Conservation (phyloP, 1,284 basidiomycete species). For the Papiliotrema laurentii region DNA sequence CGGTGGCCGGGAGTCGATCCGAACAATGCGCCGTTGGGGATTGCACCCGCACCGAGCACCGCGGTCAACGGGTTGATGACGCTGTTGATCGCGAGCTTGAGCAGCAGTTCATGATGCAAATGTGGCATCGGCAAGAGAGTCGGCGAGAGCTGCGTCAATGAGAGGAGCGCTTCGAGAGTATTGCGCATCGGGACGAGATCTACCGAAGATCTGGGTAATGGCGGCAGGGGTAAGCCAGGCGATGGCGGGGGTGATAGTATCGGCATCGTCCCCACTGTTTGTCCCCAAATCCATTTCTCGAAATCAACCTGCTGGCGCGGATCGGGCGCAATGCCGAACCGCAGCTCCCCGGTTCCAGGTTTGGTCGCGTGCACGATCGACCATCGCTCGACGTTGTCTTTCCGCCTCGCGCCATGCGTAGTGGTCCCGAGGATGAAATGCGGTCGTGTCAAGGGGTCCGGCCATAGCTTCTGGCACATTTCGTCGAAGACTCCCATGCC, state of each 20-base stretch:
- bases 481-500: constrained; percentile 85
- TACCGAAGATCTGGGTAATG: constrained; percentile 10
- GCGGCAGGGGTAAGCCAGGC: constrained; percentile 17
- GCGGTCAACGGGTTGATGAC: constrained; percentile 86
- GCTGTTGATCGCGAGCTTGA: constrained; percentile 80
- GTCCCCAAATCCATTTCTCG: constrained; percentile 30
- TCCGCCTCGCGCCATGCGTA: constrained; percentile 61
- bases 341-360: constrained; percentile 57
- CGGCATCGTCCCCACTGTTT: constrained; percentile 6
- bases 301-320: constrained; percentile 46
- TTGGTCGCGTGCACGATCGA: constrained; percentile 55
- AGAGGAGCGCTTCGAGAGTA: constrained; percentile 64
- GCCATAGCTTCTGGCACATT: constrained; percentile 66
- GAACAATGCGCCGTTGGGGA: constrained; percentile 73
- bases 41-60: constrained; percentile 57
- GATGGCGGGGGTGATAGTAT: constrained; percentile 14
- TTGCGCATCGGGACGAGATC: constrained; percentile 61
- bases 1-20: constrained; percentile 49
- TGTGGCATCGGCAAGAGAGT: constrained; percentile 66
- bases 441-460: constrained; percentile 66
- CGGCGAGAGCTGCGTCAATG: constrained; percentile 58
- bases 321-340: constrained; percentile 77
- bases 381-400: constrained; percentile 1
- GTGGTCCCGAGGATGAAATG: constrained; percentile 81
- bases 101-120: constrained; percentile 67